Evolutionary conservation across 257 asterid genomes (phyloP).

Genomic region (Solanum phureja): DNA sequence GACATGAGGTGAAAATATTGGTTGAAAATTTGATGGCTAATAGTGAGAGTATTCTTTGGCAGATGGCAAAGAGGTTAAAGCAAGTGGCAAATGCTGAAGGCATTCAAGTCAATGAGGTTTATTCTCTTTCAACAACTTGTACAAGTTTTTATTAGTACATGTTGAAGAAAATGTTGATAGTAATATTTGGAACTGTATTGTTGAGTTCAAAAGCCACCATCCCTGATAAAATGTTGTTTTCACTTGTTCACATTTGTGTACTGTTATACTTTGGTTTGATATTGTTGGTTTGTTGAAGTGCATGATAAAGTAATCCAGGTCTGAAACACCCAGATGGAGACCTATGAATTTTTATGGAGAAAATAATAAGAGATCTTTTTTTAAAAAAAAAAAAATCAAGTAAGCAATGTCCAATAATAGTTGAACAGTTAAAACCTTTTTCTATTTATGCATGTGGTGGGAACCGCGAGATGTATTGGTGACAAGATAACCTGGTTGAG

Average conservation of each 20-base stretch:
- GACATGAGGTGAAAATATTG: neutral
- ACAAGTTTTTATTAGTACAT: neutral
- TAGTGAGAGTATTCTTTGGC: conserved; percentile 11
- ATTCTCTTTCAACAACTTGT: neutral
- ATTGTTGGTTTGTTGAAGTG: neutral
- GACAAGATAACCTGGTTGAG: neutral
- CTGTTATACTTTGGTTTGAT: neutral
- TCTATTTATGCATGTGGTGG: neutral
- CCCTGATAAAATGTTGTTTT: neutral
- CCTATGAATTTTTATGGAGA: neutral
- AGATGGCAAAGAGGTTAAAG: conserved; percentile 91
- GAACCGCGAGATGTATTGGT: neutral
- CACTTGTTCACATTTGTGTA: neutral
- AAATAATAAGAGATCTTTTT: neutral
- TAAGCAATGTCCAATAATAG: neutral
- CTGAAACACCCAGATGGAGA: neutral
- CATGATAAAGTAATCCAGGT: neutral
- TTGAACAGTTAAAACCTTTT: neutral
- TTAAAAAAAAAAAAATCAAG: neutral
- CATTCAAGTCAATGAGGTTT: conserved; percentile 78
- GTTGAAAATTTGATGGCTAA: neutral
- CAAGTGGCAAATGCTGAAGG: conserved; percentile 80
- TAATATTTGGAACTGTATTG: neutral
- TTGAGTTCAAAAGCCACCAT: neutral
- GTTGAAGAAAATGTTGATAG: neutral